Conservation (phyloP, 331 rosid genomes). For the Acacia concinna region DNA sequence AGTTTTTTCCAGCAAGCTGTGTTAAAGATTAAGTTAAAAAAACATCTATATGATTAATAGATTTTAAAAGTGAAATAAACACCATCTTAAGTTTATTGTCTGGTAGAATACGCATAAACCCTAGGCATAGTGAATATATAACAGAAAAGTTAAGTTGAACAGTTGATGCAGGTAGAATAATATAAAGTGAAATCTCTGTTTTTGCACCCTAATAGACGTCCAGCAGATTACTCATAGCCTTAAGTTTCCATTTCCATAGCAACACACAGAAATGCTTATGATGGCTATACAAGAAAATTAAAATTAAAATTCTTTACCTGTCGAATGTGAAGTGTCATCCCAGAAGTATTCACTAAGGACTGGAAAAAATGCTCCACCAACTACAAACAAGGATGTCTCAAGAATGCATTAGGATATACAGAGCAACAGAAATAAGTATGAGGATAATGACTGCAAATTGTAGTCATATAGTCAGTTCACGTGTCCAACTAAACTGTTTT, state of each 20-base stretch:
- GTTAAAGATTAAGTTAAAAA: conserved; percentile 11
- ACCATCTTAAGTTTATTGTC: not conserved
- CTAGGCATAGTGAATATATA: not conserved
- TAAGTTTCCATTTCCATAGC: not conserved
- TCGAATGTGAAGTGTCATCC: conserved; percentile 92
- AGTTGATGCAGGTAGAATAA: conserved; percentile 18
- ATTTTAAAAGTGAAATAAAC: conserved; percentile 22
- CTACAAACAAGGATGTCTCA: conserved; percentile 42
- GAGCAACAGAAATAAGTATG: not conserved
- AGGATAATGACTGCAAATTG: not conserved
- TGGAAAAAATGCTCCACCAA: conserved; percentile 98
- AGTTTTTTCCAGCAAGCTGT: conserved; percentile 84
- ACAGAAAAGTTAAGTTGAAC: conserved; percentile 5
- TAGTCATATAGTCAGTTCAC: not conserved
- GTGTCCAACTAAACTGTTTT: not conserved
- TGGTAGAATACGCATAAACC: not conserved
- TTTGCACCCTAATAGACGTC: not conserved
- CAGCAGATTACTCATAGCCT: conserved; percentile 1
- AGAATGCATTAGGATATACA: not conserved
- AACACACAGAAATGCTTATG: conserved; percentile 13
- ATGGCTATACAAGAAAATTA: conserved; percentile 6
- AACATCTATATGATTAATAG: conserved; percentile 10
- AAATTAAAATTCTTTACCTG: conserved; percentile 60
- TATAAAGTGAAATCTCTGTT: conserved; percentile 12
- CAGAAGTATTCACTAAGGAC: conserved; percentile 96